These are phyloP conservation scores for Filosporella fistucella DNA, from an alignment of 495 filamentous ascomycete genomes.

Conservation along the genomic window DNA sequence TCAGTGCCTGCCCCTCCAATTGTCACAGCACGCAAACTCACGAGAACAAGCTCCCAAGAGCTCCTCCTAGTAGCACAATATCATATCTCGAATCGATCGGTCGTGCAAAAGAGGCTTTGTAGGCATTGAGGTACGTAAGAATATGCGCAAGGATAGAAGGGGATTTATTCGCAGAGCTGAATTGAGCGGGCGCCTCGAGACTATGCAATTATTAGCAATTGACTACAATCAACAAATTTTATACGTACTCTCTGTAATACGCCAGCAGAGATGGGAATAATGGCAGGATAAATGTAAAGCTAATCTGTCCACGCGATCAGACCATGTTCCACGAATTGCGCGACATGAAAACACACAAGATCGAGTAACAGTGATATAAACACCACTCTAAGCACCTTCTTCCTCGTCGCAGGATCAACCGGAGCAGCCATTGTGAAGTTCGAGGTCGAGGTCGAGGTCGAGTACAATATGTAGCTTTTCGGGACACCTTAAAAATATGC, in stretches of 20 bases:
- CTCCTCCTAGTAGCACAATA: conserved; percentile 92
- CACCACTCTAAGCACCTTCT: conserved; percentile 76
- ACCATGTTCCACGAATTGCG: neutral
- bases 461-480: too few species aligned
- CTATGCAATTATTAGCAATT: neutral
- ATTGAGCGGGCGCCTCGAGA: conserved; percentile 51
- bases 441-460: too few species aligned
- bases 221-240: neutral
- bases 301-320: conserved; percentile 47
- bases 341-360: conserved; percentile 32
- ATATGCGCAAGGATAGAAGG: conserved; percentile 70
- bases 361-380: conserved; percentile 51
- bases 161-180: conserved; percentile 36
- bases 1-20: neutral
- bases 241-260: conserved; percentile 66
- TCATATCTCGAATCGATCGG: conserved; percentile 97
- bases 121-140: conserved; percentile 81
- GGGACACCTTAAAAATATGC: too few species aligned
- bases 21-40: conserved; percentile 5
- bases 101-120: conserved; percentile 89
- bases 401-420: conserved; percentile 53
- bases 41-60: conserved; percentile 51
- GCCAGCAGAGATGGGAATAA: conserved; percentile 91
- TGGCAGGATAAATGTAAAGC: conserved; percentile 96
- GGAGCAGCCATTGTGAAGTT: conserved; percentile 21